Evolutionary conservation across 2,329 filamentous ascomycete species (phyloP).

Genomic region (Colletotrichum endophyticum): DNA sequence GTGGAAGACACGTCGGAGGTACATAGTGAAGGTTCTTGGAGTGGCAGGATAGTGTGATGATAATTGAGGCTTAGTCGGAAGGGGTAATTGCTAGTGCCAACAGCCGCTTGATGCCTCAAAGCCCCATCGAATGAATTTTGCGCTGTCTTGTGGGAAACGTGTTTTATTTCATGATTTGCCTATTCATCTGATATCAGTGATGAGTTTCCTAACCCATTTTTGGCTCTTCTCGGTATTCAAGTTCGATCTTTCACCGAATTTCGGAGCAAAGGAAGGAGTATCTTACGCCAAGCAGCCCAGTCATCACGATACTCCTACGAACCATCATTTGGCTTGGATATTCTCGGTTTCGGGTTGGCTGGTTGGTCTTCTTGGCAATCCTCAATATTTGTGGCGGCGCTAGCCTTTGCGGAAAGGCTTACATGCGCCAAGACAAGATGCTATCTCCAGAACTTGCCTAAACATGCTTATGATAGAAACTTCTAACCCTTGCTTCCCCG

Average conservation of each 20-base stretch:
- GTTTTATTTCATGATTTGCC: no score
- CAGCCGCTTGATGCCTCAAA: not conserved
- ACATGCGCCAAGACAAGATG: not conserved
- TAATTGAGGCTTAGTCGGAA: not conserved
- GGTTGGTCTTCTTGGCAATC: not conserved
- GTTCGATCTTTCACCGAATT: no score
- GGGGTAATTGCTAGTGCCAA: not conserved
- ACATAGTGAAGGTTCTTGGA: accelerated
- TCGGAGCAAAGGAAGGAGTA: not conserved
- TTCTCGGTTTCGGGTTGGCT: not conserved
- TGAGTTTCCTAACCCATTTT: no score
- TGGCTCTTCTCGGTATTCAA: no score
- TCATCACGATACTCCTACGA: not conserved
- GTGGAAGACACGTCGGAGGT: not conserved
- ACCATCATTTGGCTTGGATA: not conserved
- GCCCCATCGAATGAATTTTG: accelerated
- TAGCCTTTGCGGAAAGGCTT: not conserved
- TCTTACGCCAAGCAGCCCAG: not conserved
- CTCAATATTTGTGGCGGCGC: not conserved
- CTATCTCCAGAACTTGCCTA: not conserved
- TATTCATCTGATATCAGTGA: no score
- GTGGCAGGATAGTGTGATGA: not conserved
- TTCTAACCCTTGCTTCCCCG: not conserved
- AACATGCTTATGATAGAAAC: not conserved
- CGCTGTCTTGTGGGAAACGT: accelerated